Conservation (phyloP, 495 filamentous ascomycete genomes). For the Penicillium bovifimosum region DNA sequence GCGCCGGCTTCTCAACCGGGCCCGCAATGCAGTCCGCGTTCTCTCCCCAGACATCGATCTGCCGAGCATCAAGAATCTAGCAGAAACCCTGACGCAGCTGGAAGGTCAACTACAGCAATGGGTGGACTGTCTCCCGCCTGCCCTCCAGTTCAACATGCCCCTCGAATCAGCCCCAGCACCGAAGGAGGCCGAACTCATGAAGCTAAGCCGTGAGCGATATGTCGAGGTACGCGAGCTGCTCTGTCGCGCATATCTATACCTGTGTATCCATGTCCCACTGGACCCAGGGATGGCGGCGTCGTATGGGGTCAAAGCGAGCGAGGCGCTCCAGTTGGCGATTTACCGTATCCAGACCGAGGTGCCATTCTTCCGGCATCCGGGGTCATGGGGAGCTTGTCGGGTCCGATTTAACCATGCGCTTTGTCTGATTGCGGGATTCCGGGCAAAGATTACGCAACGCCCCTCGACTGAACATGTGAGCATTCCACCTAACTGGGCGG, state of each 20-base stretch:
- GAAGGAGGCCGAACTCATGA: slow-evolving; percentile 29
- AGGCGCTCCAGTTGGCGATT: slow-evolving; percentile 21
- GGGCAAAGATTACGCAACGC: slow-evolving; percentile 18
- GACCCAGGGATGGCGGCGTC: slow-evolving; percentile 14
- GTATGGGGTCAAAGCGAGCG: slow-evolving; percentile 25
- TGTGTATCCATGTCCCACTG: slow-evolving; percentile 24
- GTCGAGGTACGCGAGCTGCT: slow-evolving; percentile 37
- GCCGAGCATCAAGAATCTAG: slow-evolving; percentile 22
- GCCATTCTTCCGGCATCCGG: slow-evolving; percentile 29
- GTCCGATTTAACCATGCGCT: slow-evolving; percentile 29
- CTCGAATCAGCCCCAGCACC: slow-evolving; percentile 17
- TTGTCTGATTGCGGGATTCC: slow-evolving; percentile 26
- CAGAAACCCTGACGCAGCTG: slow-evolving; percentile 26
- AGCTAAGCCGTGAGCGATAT: slow-evolving; percentile 33
- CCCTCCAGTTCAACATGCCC: slow-evolving; percentile 31
- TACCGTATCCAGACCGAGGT: slow-evolving; percentile 27
- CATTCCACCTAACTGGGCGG: slow-evolving; percentile 20
- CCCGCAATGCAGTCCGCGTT: slow-evolving; percentile 30
- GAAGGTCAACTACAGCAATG: slow-evolving; percentile 34
- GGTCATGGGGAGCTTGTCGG: slow-evolving; percentile 29
- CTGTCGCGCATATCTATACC: slow-evolving; percentile 34
- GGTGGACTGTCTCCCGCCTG: slow-evolving; percentile 30
- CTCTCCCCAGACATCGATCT: slow-evolving; percentile 25
- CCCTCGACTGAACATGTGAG: slow-evolving; percentile 20
- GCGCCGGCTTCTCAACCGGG: slow-evolving; percentile 34